phyloP scores from a whole-genome alignment of 148 eudicot species.

The Camellia granthamiana region DNA sequence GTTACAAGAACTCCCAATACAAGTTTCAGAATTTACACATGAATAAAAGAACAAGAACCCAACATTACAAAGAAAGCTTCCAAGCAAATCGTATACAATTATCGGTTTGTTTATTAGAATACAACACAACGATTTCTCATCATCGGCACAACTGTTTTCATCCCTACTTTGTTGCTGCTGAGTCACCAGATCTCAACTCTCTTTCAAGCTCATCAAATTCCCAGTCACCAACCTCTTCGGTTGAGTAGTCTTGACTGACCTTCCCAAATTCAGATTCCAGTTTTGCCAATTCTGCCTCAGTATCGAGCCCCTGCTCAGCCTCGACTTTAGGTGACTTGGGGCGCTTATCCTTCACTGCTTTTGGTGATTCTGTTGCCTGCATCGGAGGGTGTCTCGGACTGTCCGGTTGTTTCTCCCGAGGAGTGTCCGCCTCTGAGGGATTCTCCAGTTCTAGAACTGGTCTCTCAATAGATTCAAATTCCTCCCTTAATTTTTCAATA shows the following conservation, averaged over 20 bases:
- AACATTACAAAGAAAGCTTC: conserved; percentile 9
- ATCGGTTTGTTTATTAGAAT: background rate
- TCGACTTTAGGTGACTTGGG: conserved; percentile 25
- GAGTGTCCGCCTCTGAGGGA: conserved; percentile 46
- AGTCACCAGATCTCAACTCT: conserved; percentile 45
- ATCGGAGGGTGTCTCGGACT: conserved; percentile 21
- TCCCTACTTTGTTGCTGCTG: conserved; percentile 26
- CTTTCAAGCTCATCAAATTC: conserved; percentile 89
- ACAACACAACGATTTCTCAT: background rate
- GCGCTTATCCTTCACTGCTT: conserved; percentile 27
- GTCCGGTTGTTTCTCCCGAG: conserved; percentile 41
- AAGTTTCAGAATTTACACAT: conserved; percentile 6
- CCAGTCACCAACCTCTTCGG: conserved; percentile 80
- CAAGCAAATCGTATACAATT: conserved; percentile 23
- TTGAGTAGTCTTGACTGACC: conserved; percentile 44
- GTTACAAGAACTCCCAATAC: background rate
- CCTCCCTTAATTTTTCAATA: conserved; percentile 64
- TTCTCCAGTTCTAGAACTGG: conserved; percentile 71
- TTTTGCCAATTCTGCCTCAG: conserved; percentile 77
- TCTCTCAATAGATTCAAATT: conserved; percentile 79
- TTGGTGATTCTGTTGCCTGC: conserved; percentile 4
- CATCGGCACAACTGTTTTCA: background rate
- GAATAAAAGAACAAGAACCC: conserved; percentile 5
- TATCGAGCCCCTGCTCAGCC: conserved; percentile 52
- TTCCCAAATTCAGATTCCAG: conserved; percentile 82